phyloP scores from a whole-genome alignment of 164 flowering plant genomes.

The Aristolochia fimbriata region DNA sequence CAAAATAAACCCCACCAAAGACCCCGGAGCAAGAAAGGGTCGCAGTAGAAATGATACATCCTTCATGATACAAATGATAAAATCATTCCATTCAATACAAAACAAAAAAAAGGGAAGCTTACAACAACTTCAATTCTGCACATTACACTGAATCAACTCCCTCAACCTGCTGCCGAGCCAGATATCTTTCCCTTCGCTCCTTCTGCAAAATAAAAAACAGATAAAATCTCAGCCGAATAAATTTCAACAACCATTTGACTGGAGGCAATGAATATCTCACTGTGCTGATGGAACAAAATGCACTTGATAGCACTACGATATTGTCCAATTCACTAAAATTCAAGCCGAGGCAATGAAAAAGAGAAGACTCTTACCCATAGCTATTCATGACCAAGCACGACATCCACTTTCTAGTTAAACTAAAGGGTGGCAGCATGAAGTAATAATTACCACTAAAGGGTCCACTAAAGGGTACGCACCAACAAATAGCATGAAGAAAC shows the following conservation, averaged over 20 bases:
- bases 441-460: too few species aligned
- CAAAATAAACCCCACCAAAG: too few species aligned
- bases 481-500: not conserved
- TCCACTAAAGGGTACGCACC: too few species aligned
- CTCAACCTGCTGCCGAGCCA: slow-evolving; percentile 83
- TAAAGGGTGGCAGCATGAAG: too few species aligned
- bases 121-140: slow-evolving; percentile 4
- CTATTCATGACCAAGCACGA: too few species aligned
- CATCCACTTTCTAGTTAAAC: too few species aligned
- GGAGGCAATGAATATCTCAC: not conserved
- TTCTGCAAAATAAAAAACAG: slow-evolving; percentile 32
- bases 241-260: not conserved
- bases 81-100: slow-evolving; percentile 3
- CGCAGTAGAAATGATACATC: slow-evolving; percentile 7
- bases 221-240: slow-evolving; percentile 1
- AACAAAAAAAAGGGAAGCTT: slow-evolving; percentile 4
- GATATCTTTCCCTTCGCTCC: slow-evolving; percentile 80
- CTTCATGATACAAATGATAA: slow-evolving; percentile 3
- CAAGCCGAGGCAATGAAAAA: too few species aligned
- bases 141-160: slow-evolving; percentile 59
- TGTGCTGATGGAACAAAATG: too few species aligned
- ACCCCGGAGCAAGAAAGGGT: not conserved
- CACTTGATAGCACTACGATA: too few species aligned
- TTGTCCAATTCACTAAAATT: too few species aligned
- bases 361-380: too few species aligned